Conservation (phyloP, 73 alveolate species). For the Halteria grandinella region DNA sequence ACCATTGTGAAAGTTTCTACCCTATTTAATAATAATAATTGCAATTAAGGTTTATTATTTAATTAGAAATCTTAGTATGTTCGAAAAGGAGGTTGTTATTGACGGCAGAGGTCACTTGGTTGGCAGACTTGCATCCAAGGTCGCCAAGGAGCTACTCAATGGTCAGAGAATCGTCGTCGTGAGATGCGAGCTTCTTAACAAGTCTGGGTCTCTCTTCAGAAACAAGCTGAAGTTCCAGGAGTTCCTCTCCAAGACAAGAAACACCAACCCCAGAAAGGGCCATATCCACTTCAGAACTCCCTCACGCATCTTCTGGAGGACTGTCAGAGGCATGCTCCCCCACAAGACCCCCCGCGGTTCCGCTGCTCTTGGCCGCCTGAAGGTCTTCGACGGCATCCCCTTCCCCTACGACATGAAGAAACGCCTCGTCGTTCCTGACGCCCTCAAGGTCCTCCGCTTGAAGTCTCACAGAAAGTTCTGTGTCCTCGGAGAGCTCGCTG, state of each 20-base stretch:
- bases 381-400: conserved; percentile 99
- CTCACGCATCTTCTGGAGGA: conserved; percentile 96
- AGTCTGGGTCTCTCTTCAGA: conserved; percentile 91
- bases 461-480: conserved; percentile 82
- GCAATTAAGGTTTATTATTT: conserved; percentile 50
- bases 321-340: conserved; percentile 96
- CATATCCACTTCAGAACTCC: conserved; percentile 97
- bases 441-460: conserved; percentile 88
- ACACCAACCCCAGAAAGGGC: conserved; percentile 97
- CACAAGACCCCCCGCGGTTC: conserved; percentile 98
- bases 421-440: conserved; percentile 94
- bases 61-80: conserved; percentile 78
- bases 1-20: conserved; percentile 69
- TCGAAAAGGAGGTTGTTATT: conserved; percentile 93
- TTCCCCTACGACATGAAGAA: conserved; percentile 94
- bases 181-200: conserved; percentile 87
- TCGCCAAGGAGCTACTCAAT: conserved; percentile 95
- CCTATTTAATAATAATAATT: conserved; percentile 23
- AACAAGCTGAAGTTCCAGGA: conserved; percentile 84
- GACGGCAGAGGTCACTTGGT: conserved; percentile 99
- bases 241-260: conserved; percentile 93
- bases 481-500: conserved; percentile 91
- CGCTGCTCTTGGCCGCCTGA: conserved; percentile 92
- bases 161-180: conserved; percentile 96
- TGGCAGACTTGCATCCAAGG: conserved; percentile 98